These are phyloP conservation scores for Aspergillus puulaauensis DNA, from an alignment of 2,329 filamentous ascomycete genomes.

Conservation along the genomic window DNA sequence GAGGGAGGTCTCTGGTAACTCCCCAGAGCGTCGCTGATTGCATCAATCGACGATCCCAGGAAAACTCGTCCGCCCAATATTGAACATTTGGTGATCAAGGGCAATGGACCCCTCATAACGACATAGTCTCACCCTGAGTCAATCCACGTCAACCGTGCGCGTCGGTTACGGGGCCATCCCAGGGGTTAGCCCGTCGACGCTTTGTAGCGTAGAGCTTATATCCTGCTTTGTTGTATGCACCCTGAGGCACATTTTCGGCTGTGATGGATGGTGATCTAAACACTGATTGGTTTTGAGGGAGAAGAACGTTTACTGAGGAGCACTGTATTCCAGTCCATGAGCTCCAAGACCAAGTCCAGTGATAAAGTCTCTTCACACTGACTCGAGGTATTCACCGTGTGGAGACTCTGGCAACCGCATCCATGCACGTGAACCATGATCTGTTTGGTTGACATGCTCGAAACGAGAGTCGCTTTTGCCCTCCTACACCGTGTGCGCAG, in stretches of 20 bases:
- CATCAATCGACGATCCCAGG: conserved; percentile 11
- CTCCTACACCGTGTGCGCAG: background rate
- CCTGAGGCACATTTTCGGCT: conserved; percentile 6
- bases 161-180: conserved; percentile 13
- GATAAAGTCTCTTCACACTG: background rate
- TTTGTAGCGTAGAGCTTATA: background rate
- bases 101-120: conserved; percentile 19
- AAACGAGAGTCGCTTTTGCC: background rate
- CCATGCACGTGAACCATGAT: conserved; percentile 15
- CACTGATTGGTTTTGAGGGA: conserved; percentile 16
- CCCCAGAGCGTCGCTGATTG: conserved; percentile 5
- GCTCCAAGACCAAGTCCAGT: background rate
- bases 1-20: background rate
- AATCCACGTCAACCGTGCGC: conserved; percentile 20
- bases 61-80: conserved; percentile 12
- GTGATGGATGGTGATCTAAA: conserved; percentile 8
- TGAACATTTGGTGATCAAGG: conserved; percentile 21
- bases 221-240: conserved; percentile 9
- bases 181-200: conserved; percentile 5
- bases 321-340: conserved; percentile 1
- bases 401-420: conserved; percentile 1
- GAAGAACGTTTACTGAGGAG: background rate
- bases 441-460: background rate
- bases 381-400: conserved; percentile 1
- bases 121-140: conserved; percentile 18